Base-by-base conservation (phyloP, 2,329 filamentous ascomycete genomes). In the Claviceps pusilla region DNA sequence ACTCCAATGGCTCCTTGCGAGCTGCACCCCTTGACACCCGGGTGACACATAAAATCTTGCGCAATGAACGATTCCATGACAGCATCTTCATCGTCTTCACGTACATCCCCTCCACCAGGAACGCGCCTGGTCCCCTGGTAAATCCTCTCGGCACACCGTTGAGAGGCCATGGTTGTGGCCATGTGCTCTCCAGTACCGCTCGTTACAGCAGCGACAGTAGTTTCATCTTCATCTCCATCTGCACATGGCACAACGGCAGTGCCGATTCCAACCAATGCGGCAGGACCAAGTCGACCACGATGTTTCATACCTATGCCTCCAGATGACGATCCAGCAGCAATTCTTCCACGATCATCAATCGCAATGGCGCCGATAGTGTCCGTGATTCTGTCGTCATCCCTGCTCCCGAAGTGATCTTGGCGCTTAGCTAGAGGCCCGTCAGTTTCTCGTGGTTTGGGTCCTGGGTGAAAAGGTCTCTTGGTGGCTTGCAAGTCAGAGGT, bases 281-380 rank as follows among this genome's bases (percentile, higher is more conserved):
- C 94, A 37, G 93, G 93, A 0, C 93, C 94, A 58, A 95, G 79
- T 41, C 93, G 85, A 6, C 93, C 94, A 57, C 83, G 82, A 68
- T 95, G 90, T 66, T 98, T 98, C 91, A 98, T 96, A 33, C 93
- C 91, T 65, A 98, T 98, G 1, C 93, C 93, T 6, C 93, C 93
- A 16, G 94, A 98, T 2, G 93, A 98, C 1, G 93, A 95, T 16
- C 86, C 93, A 4, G 91, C 93, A 4, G 94, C 91, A 64, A 98
- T 95, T 56, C 86, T 84, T 16, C 93, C 93, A 61, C 78, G 80
- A 51, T 79, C 78, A 64, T 98, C 93, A 58, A 98, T 84, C 11
- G 89, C 93, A 64, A 98, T 95, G 33, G 90, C 93, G 48, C 94
- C 93, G 56, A 98, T 89, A 12, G 93, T 98, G 71, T 98, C 93